phyloP scores from a whole-genome alignment of 2,329 filamentous ascomycete genomes.

The Ceratocystiopsis brevicomis region DNA sequence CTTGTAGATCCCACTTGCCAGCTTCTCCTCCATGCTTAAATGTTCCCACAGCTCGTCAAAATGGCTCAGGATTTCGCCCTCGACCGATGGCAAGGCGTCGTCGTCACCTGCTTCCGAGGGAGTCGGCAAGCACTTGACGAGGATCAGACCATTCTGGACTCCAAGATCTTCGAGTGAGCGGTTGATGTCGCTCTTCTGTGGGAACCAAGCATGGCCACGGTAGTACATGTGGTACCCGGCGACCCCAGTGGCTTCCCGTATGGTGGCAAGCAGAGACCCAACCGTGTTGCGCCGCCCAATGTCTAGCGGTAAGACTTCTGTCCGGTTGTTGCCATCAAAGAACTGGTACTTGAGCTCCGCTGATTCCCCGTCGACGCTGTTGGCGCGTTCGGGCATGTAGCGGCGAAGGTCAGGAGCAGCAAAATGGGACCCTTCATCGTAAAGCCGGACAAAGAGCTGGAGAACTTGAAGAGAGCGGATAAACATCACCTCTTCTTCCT shows the following conservation, averaged over 20 bases:
- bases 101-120: conserved; percentile 13
- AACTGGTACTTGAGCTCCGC: conserved; percentile 56
- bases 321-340: conserved; percentile 42
- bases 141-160: conserved; percentile 43
- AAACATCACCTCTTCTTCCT: conserved; percentile 43
- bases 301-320: conserved; percentile 39
- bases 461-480: conserved; percentile 50
- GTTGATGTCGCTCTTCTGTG: conserved; percentile 37
- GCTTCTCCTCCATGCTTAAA: conserved; percentile 50
- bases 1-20: conserved; percentile 51
- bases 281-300: conserved; percentile 56
- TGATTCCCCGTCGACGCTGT: conserved; percentile 39
- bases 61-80: conserved; percentile 62
- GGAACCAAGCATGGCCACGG: conserved; percentile 44
- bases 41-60: conserved; percentile 73
- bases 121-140: conserved; percentile 42
- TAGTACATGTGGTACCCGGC: conserved; percentile 57
- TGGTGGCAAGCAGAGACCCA: conserved; percentile 45
- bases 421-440: conserved; percentile 42
- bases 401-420: conserved; percentile 37
- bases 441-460: conserved; percentile 44
- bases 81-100: conserved; percentile 35
- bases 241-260: conserved; percentile 55
- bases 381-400: conserved; percentile 30
- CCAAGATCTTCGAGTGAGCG: conserved; percentile 50